phyloP scores from a whole-genome alignment of 257 asterid genomes.

The Solanum gandarillasii region DNA sequence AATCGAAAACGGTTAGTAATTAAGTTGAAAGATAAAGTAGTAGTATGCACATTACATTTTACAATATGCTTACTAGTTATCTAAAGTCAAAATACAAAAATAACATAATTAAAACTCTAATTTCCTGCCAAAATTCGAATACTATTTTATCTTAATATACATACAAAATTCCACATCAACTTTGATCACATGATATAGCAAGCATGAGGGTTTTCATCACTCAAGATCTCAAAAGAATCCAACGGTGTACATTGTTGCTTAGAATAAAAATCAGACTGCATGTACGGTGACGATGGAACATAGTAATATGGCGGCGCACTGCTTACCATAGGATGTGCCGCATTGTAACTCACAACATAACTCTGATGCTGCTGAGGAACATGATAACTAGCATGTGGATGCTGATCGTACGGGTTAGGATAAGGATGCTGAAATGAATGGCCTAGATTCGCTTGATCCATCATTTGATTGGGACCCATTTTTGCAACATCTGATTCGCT shows the following conservation, averaged over 20 bases:
- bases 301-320: constrained; percentile 36
- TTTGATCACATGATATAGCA: constrained; percentile 46
- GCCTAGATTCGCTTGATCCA: constrained; percentile 26
- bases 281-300: constrained; percentile 36
- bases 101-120: not conserved
- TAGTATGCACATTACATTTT: not conserved
- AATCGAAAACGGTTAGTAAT: too few relatives aligned
- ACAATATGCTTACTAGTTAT: not conserved
- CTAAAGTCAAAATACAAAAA: not conserved
- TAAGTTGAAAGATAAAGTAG: too few relatives aligned
- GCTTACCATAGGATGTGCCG: constrained; percentile 29
- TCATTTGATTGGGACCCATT: constrained; percentile 16
- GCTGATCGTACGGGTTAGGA: not conserved
- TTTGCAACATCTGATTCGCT: constrained; percentile 27
- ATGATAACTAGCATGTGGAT: constrained; percentile 11
- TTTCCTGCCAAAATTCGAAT: not conserved
- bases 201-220: constrained; percentile 78
- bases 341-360: constrained; percentile 48
- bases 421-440: constrained; percentile 9
- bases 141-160: not conserved
- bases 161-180: not conserved
- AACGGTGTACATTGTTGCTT: constrained; percentile 24
- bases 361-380: constrained; percentile 34
- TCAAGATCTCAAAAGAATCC: constrained; percentile 60
- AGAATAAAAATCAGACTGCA: constrained; percentile 18